Percentiles rank a stretch among this genome's conserved stretches.
Evolutionary conservation across 148 eudicot species (phyloP).

Genomic region (Persicaria maculosa): DNA sequence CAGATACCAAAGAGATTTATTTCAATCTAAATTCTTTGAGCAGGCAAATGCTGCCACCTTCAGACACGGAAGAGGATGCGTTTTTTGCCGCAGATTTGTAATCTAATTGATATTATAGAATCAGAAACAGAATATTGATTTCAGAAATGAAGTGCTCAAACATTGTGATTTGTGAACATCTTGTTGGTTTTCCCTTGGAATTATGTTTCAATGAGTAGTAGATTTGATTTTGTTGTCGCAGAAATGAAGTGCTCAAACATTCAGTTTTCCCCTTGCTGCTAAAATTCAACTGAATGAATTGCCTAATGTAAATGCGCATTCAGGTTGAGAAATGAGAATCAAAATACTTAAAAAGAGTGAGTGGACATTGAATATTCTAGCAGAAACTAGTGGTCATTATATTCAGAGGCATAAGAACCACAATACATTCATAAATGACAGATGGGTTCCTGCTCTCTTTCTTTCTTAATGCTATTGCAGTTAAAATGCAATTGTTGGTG

Average conservation of each 20-base stretch:
- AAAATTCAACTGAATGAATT: too few species aligned
- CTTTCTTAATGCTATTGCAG: background rate
- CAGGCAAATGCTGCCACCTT: slow-evolving; percentile 25
- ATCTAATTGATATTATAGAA: slow-evolving; percentile 1
- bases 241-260: too few species aligned
- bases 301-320: too few species aligned
- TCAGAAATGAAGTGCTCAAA: background rate
- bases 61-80: slow-evolving; percentile 19
- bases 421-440: background rate
- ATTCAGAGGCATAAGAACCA: too few species aligned
- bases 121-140: background rate
- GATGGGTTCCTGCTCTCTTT: background rate
- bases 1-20: slow-evolving; percentile 27
- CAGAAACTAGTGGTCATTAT: too few species aligned
- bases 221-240: background rate
- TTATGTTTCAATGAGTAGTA: background rate
- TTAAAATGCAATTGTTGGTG: background rate
- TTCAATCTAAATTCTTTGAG: slow-evolving; percentile 25
- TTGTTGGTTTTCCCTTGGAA: background rate
- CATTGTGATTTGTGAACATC: background rate
- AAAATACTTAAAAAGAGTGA: too few species aligned
- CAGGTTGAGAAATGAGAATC: too few species aligned
- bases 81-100: slow-evolving; percentile 13
- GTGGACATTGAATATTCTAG: too few species aligned
- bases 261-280: too few species aligned